A percentile compares a stretch with the other conserved stretches of the same genome.
These are phyloP conservation scores for Diaporthe sp. DNA, from an alignment of 2,329 filamentous ascomycete species.

Conservation along the genomic window DNA sequence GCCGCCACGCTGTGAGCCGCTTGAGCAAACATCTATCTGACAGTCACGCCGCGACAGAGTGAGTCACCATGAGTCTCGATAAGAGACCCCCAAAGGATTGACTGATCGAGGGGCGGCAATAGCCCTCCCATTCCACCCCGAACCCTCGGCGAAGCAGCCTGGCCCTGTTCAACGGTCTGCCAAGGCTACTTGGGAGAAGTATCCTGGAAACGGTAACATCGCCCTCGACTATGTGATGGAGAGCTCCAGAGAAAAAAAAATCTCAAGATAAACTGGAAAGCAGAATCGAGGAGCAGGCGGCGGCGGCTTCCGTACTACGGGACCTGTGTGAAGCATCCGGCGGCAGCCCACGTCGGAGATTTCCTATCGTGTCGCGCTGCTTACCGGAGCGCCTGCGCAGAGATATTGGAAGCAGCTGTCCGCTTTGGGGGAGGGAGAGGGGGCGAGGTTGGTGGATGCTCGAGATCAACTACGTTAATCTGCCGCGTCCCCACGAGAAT, in stretches of 20 bases:
- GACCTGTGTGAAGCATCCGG: not conserved
- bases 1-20: conserved; percentile 6
- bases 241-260: not conserved
- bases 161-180: not conserved
- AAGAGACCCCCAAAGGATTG: no score
- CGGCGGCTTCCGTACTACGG: conserved; percentile 17
- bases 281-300: conserved; percentile 7
- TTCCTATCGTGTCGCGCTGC: conserved; percentile 23
- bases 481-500: conserved; percentile 21
- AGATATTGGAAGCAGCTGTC: conserved; percentile 22
- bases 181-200: not conserved
- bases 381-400: conserved; percentile 17
- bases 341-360: conserved; percentile 28
- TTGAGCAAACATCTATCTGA: not conserved
- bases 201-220: not conserved
- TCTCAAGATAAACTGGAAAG: not conserved
- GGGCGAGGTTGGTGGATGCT: not conserved
- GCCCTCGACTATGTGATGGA: not conserved
- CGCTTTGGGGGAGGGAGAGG: not conserved
- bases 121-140: not conserved
- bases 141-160: not conserved
- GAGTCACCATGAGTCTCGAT: not conserved
- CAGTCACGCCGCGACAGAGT: not conserved
- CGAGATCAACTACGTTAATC: conserved; percentile 1
- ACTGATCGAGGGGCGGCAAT: not conserved